Conservation (phyloP, 495 filamentous ascomycete genomes). For the Aspergillus affinis region DNA sequence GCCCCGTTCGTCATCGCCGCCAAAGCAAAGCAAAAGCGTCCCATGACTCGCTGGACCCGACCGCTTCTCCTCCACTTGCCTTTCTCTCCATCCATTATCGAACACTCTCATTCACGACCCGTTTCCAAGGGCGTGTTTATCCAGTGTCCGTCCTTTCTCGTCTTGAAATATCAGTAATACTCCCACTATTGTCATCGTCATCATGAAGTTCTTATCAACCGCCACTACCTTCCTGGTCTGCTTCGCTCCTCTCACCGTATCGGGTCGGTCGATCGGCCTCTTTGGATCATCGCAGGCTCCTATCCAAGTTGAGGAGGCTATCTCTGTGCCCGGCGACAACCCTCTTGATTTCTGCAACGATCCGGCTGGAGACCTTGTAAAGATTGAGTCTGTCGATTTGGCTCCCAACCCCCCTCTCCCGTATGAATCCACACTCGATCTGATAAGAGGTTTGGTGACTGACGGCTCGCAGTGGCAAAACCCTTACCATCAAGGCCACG, state of each 20-base stretch:
- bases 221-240: slow-evolving; percentile 34
- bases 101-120: background rate
- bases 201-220: slow-evolving; percentile 50
- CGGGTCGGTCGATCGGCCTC: slow-evolving; percentile 33
- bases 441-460: slow-evolving; percentile 11
- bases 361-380: slow-evolving; percentile 60
- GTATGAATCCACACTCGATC: slow-evolving; percentile 56
- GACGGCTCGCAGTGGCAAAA: slow-evolving; percentile 60
- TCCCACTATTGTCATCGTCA: background rate
- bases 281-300: slow-evolving; percentile 30
- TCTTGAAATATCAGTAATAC: slow-evolving; percentile 2
- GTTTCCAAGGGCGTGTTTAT: background rate
- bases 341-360: slow-evolving; percentile 63
- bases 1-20: slow-evolving; percentile 11
- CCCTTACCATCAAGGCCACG: slow-evolving; percentile 73
- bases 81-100: background rate
- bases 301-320: slow-evolving; percentile 16
- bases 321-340: slow-evolving; percentile 41
- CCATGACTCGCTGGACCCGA: slow-evolving; percentile 14
- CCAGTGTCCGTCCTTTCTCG: background rate
- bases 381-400: slow-evolving; percentile 77
- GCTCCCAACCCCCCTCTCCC: slow-evolving; percentile 80
- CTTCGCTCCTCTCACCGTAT: slow-evolving; percentile 33
- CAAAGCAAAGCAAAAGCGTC: background rate
- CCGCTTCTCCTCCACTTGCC: slow-evolving; percentile 9